phyloP scores from a whole-genome alignment of 495 filamentous ascomycete genomes.

The Chaetomium tenue region DNA sequence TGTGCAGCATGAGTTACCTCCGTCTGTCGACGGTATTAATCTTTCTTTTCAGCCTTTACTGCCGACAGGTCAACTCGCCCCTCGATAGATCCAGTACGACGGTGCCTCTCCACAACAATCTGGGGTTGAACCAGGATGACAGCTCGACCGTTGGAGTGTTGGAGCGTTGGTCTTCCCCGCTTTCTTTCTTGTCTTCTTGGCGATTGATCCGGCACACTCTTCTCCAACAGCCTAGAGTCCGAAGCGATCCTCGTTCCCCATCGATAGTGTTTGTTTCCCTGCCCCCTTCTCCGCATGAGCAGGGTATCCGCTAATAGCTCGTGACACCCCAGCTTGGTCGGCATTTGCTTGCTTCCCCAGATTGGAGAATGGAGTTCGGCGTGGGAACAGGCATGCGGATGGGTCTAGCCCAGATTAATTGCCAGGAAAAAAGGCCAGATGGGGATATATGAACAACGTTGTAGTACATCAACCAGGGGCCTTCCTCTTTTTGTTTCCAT shows the following conservation, averaged over 20 bases:
- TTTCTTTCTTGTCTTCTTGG: constrained; percentile 5
- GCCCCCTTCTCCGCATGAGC: constrained; percentile 14
- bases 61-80: not conserved
- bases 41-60: constrained; percentile 10
- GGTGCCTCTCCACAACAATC: not conserved
- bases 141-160: not conserved
- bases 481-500: not conserved
- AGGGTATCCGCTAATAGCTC: not conserved
- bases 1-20: not conserved
- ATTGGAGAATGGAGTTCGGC: constrained; percentile 14
- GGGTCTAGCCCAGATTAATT: constrained; percentile 5
- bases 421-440: not conserved
- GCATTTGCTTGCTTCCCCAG: constrained; percentile 16
- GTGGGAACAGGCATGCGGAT: not conserved
- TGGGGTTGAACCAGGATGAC: not conserved
- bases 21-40: not conserved
- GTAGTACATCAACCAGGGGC: constrained; percentile 5
- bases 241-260: not conserved
- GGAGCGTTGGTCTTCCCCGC: constrained; percentile 8
- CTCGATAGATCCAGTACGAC: not conserved
- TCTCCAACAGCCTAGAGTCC: constrained; percentile 4
- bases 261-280: too few relatives aligned
- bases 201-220: not conserved
- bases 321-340: constrained; percentile 16
- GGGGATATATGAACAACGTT: not conserved